phyloP scores from a whole-genome alignment of 2,329 filamentous ascomycete species.

The Cercospora sesami region DNA sequence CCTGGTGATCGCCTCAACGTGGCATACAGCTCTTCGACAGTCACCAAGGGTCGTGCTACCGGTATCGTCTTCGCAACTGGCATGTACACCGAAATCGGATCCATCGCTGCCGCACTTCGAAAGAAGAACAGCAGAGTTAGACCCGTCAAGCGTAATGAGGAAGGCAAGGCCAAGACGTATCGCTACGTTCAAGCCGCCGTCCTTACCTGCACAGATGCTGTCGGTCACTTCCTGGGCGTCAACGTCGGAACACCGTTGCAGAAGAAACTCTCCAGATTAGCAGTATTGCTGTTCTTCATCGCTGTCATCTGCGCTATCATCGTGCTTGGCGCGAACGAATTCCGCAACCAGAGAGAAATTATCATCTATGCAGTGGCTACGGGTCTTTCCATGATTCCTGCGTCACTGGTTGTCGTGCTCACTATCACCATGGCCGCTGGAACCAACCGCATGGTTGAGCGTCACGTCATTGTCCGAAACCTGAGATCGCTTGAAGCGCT shows the following conservation, averaged over 20 bases:
- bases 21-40: slow-evolving; percentile 69
- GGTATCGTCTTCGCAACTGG: slow-evolving; percentile 70
- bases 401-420: slow-evolving; percentile 46
- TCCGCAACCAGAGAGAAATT: slow-evolving; percentile 59
- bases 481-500: slow-evolving; percentile 65
- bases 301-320: slow-evolving; percentile 70
- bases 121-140: slow-evolving; percentile 54
- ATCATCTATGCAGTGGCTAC: slow-evolving; percentile 67
- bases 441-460: slow-evolving; percentile 63
- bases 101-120: slow-evolving; percentile 70
- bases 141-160: slow-evolving; percentile 43
- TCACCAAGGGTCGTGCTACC: slow-evolving; percentile 68
- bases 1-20: slow-evolving; percentile 71
- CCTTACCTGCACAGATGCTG: slow-evolving; percentile 57
- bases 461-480: slow-evolving; percentile 66
- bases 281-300: slow-evolving; percentile 74
- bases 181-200: slow-evolving; percentile 51
- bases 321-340: slow-evolving; percentile 63
- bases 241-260: slow-evolving; percentile 80
- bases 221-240: slow-evolving; percentile 66
- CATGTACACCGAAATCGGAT: slow-evolving; percentile 73
- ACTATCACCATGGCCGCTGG: slow-evolving; percentile 54
- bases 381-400: slow-evolving; percentile 63
- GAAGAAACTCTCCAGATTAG: slow-evolving; percentile 81
- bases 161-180: slow-evolving; percentile 38